Conservation (phyloP, 805 yeast genomes). For the Candida wancherniae region DNA sequence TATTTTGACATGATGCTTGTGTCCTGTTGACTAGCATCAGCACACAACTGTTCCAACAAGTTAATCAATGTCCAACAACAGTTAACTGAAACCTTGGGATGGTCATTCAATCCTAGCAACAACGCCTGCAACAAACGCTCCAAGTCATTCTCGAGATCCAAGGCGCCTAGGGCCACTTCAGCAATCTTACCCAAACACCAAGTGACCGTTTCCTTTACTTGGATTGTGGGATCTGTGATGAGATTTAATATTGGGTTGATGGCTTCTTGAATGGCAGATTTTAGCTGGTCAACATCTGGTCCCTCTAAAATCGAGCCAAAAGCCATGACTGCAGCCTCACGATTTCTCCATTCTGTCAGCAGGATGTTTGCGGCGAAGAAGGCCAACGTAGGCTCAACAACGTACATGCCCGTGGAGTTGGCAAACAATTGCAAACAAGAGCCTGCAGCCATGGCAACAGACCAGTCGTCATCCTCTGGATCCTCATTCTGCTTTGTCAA, state of each 20-base stretch:
- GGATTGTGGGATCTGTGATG: constrained; percentile 70
- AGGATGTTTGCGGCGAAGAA: constrained; percentile 77
- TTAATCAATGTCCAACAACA: constrained; percentile 97
- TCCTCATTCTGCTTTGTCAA: constrained; percentile 89
- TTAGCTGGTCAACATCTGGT: constrained; percentile 70
- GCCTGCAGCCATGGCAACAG: constrained; percentile 97
- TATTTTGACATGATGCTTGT: constrained; percentile 70
- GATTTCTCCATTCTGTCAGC: constrained; percentile 62
- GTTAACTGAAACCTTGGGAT: constrained; percentile 91
- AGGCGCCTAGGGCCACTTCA: constrained; percentile 74
- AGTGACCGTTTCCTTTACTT: constrained; percentile 94
- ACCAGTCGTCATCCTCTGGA: constrained; percentile 95
- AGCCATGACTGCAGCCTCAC: constrained; percentile 99
- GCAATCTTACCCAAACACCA: constrained; percentile 98
- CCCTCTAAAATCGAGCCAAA: constrained; percentile 97
- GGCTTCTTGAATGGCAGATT: constrained; percentile 71
- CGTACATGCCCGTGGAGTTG: constrained; percentile 79
- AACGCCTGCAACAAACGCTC: constrained; percentile 72
- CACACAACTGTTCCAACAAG: constrained; percentile 74
- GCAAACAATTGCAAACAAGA: constrained; percentile 94
- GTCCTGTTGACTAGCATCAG: constrained; percentile 43
- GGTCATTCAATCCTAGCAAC: constrained; percentile 77
- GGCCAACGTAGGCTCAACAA: constrained; percentile 76
- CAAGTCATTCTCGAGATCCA: constrained; percentile 59
- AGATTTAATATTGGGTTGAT: constrained; percentile 69